These are phyloP conservation scores for Chionographis japonica DNA, from an alignment of 106 monocot genomes.

Conservation along the genomic window DNA sequence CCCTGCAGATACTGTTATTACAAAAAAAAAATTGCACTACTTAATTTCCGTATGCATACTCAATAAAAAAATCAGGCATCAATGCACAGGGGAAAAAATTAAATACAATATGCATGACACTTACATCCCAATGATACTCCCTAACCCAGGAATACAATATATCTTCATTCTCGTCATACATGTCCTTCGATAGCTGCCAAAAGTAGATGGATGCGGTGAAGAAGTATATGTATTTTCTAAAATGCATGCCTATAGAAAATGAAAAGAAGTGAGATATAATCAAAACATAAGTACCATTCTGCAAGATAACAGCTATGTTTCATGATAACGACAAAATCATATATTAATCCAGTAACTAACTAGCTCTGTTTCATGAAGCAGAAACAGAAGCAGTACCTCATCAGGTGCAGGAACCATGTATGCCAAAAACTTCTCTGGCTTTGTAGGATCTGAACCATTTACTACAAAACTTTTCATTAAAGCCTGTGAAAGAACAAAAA, in stretches of 20 bases:
- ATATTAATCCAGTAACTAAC: no score
- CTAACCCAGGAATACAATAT: slow-evolving; percentile 76
- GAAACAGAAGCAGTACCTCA: slow-evolving; percentile 42
- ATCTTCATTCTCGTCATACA: slow-evolving; percentile 85
- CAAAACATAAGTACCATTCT: no score
- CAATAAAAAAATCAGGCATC: no score
- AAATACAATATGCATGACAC: slow-evolving; percentile 16
- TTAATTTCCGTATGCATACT: no score
- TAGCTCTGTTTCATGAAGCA: neutral
- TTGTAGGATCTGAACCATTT: slow-evolving; percentile 72
- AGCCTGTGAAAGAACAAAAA: slow-evolving; percentile 47
- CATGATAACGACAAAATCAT: no score
- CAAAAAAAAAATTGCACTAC: no score
- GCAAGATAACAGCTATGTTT: no score
- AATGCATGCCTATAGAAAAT: neutral
- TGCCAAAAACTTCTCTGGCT: slow-evolving; percentile 82
- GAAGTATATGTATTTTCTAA: neutral
- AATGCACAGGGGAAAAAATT: neutral
- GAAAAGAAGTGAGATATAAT: no score
- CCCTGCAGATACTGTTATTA: no score
- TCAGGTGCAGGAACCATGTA: slow-evolving; percentile 89
- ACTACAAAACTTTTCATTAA: slow-evolving; percentile 85
- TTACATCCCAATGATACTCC: slow-evolving; percentile 94
- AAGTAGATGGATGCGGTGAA: slow-evolving; percentile 4
- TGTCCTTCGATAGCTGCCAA: slow-evolving; percentile 71